Conservation (phyloP, 768 basidiomycete species). For the Calocybe indica region DNA sequence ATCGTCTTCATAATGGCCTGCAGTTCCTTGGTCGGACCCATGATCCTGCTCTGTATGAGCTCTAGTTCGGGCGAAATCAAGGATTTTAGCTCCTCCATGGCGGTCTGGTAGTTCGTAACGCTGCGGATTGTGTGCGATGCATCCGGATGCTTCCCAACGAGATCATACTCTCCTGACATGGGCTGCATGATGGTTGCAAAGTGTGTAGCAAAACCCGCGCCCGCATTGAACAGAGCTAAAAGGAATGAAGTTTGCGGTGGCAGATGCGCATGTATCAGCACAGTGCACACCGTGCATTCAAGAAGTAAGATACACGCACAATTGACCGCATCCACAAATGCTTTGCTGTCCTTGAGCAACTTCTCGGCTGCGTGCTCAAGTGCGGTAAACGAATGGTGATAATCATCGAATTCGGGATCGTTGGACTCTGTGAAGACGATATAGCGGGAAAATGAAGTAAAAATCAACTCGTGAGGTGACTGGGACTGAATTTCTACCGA, state of each 20-base stretch:
- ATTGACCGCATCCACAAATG: constrained; percentile 79
- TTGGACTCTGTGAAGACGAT: constrained; percentile 46
- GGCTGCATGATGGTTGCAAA: constrained; percentile 61
- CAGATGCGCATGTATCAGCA: constrained; percentile 1
- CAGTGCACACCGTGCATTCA: neutral
- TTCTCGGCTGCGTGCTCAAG: constrained; percentile 84
- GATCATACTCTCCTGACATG: constrained; percentile 69
- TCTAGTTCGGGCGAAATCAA: constrained; percentile 87
- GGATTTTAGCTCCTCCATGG: constrained; percentile 79
- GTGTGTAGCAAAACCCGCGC: constrained; percentile 58
- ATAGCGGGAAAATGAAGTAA: too few species aligned
- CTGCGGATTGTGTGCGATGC: constrained; percentile 73
- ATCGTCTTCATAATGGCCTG: constrained; percentile 82
- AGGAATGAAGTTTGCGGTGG: neutral
- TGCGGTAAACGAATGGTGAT: constrained; percentile 65
- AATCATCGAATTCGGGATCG: constrained; percentile 90
- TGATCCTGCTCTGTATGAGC: constrained; percentile 82
- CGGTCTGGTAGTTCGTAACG: constrained; percentile 61
- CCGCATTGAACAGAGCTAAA: constrained; percentile 61
- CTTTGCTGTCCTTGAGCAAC: constrained; percentile 85
- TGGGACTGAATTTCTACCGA: constrained; percentile 28
- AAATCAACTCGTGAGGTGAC: too few species aligned
- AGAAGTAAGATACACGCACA: constrained; percentile 34
- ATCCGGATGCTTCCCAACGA: constrained; percentile 74
- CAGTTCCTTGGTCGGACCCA: constrained; percentile 85